Evolutionary conservation across 1,284 basidiomycete genomes (phyloP).

Genomic region (Leccinum griseonigrum): DNA sequence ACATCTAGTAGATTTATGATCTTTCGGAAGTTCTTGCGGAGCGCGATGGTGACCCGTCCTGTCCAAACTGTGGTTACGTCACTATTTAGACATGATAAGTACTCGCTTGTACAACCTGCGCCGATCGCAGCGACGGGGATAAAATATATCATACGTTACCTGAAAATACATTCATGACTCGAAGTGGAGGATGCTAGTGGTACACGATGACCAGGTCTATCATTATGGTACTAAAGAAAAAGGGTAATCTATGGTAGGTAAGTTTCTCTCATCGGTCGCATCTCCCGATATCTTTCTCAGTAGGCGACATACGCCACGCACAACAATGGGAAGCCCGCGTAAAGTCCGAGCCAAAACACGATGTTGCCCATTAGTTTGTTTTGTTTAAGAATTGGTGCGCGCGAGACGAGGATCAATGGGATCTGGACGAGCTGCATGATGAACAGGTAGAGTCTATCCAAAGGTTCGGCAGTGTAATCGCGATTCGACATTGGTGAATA

Average conservation of each 20-base stretch:
- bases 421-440: slow-evolving; percentile 84
- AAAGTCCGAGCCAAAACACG: slow-evolving; percentile 91
- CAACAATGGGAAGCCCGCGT: slow-evolving; percentile 89
- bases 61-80: background rate
- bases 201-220: background rate
- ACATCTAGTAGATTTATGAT: too few relatives aligned
- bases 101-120: too few relatives aligned
- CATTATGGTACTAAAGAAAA: background rate
- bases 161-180: background rate
- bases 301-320: slow-evolving; percentile 84
- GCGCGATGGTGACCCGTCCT: background rate
- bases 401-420: slow-evolving; percentile 84
- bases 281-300: slow-evolving; percentile 70
- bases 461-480: background rate
- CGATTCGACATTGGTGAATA: background rate
- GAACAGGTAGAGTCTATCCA: slow-evolving; percentile 71
- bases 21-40: background rate
- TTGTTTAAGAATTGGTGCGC: slow-evolving; percentile 71
- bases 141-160: background rate
- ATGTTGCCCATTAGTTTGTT: slow-evolving; percentile 81
- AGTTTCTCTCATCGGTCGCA: slow-evolving; percentile 28
- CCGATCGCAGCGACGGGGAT: background rate
- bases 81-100: too few relatives aligned
- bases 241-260: slow-evolving; percentile 8
- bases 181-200: background rate